phyloP scores from a whole-genome alignment of 2,329 filamentous ascomycete species.

The Gremmenia infestans region DNA sequence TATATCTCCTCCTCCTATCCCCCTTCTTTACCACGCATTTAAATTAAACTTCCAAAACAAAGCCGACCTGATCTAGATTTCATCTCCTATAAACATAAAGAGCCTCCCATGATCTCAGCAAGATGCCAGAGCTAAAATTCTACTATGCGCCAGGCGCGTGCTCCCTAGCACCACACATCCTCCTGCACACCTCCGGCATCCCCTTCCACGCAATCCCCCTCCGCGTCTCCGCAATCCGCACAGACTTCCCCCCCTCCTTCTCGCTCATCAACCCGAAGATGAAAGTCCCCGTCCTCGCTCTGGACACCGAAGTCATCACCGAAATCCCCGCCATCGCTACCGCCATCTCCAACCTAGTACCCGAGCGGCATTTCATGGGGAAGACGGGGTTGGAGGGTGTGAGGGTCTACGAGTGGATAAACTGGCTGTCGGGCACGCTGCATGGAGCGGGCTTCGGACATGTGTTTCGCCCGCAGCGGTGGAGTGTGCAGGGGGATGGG shows the following conservation, averaged over 20 bases:
- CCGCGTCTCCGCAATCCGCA: background rate
- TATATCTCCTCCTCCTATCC: too few species aligned
- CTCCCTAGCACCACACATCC: conserved; percentile 31
- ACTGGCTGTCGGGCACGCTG: conserved; percentile 32
- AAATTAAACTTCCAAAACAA: too few species aligned
- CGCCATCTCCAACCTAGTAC: conserved; percentile 29
- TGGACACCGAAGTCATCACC: conserved; percentile 31
- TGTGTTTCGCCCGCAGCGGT: conserved; percentile 26
- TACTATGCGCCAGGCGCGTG: conserved; percentile 29
- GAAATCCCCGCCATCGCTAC: conserved; percentile 33
- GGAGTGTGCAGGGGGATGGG: conserved; percentile 20
- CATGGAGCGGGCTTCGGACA: conserved; percentile 29
- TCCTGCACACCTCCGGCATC: conserved; percentile 26
- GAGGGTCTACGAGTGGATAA: conserved; percentile 34
- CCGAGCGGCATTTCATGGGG: conserved; percentile 29
- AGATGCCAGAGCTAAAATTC: conserved; percentile 13
- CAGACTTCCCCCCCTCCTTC: conserved; percentile 18
- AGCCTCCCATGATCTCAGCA: too few species aligned
- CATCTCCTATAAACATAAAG: too few species aligned
- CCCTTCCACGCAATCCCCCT: conserved; percentile 19
- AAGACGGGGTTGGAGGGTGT: conserved; percentile 27
- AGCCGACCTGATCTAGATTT: too few species aligned
- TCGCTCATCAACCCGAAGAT: conserved; percentile 31
- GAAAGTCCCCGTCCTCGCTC: conserved; percentile 28
- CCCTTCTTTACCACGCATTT: too few species aligned